Conservation (phyloP, 2,329 filamentous ascomycete genomes). For the Phyllosticta citriasiana region DNA sequence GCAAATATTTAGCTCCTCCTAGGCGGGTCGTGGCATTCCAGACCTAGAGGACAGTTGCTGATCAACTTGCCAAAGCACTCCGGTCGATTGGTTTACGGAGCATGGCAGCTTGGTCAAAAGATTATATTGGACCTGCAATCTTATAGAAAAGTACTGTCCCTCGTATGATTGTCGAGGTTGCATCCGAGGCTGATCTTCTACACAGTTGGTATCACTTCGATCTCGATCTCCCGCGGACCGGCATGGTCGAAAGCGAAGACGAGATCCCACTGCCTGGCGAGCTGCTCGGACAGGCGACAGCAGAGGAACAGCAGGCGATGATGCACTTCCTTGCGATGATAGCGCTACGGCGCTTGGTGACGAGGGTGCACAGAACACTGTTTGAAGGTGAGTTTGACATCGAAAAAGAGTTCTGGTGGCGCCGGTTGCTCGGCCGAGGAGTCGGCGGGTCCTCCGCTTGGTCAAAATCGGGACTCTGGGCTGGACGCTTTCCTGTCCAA, state of each 20-base stretch:
- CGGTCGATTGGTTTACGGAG: conserved; percentile 37
- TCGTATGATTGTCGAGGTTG: no score
- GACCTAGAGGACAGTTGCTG: neutral
- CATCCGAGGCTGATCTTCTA: conserved; percentile 1
- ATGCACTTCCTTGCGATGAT: conserved; percentile 53
- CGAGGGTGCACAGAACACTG: conserved; percentile 43
- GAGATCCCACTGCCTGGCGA: conserved; percentile 48
- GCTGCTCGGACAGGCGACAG: conserved; percentile 31
- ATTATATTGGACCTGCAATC: conserved; percentile 47
- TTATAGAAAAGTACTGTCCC: conserved; percentile 41
- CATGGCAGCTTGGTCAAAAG: conserved; percentile 45
- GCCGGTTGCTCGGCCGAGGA: conserved; percentile 2
- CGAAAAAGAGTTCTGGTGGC: neutral
- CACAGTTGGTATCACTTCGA: conserved; percentile 47
- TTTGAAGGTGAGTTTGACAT: conserved; percentile 37
- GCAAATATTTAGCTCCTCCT: no score
- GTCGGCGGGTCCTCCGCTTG: conserved; percentile 12
- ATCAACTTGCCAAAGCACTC: conserved; percentile 13
- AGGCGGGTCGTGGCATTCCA: neutral
- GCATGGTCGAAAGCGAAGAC: conserved; percentile 43
- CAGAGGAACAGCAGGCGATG: conserved; percentile 37
- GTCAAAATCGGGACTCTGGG: neutral
- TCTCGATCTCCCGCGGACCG: conserved; percentile 47
- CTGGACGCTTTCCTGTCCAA: neutral
- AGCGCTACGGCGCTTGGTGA: conserved; percentile 44